Conservation (phyloP, 306 rosid genomes). For the Casuarina cunninghamiana region DNA sequence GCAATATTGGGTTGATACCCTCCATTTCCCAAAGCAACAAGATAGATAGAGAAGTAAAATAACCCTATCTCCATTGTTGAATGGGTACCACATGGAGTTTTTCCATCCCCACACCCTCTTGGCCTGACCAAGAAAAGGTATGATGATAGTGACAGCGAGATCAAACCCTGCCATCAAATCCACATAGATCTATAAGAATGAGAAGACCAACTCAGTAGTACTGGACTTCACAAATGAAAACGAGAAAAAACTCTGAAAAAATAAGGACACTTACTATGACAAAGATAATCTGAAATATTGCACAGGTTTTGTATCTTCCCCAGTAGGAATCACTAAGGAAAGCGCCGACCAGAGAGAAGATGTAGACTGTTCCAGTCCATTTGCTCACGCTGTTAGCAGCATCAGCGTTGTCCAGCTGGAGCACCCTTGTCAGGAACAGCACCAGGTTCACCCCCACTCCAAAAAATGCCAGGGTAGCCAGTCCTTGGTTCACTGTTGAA, state of each 20-base stretch:
- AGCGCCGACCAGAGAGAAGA: constrained; percentile 60
- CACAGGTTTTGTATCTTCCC: constrained; percentile 60
- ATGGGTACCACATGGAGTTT: constrained; percentile 60
- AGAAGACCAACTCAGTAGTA: too few species aligned
- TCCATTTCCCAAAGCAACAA: constrained; percentile 88
- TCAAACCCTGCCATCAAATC: constrained; percentile 61
- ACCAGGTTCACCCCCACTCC: constrained; percentile 62
- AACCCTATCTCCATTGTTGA: constrained; percentile 60
- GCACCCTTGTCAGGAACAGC: constrained; percentile 52
- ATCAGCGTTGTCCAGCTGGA: constrained; percentile 47
- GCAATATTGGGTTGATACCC: constrained; percentile 96
- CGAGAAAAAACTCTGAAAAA: neutral
- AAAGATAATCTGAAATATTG: constrained; percentile 61
- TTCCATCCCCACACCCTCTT: constrained; percentile 73
- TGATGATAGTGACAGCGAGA: constrained; percentile 68
- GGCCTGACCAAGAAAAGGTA: constrained; percentile 80
- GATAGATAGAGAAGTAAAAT: constrained; percentile 90
- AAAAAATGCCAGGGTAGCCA: constrained; percentile 59
- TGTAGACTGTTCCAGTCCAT: constrained; percentile 54
- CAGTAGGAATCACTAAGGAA: constrained; percentile 60
- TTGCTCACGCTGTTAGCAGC: constrained; percentile 63
- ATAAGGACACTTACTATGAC: constrained; percentile 61
- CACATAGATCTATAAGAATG: constrained; percentile 2
- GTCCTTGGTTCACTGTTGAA: constrained; percentile 53
- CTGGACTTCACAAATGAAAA: constrained; percentile 11